Evolutionary conservation across 1,284 basidiomycete genomes (phyloP), one percentile per base, ranked within the genome.

Genomic region (Malassezia dermatis): DNA sequence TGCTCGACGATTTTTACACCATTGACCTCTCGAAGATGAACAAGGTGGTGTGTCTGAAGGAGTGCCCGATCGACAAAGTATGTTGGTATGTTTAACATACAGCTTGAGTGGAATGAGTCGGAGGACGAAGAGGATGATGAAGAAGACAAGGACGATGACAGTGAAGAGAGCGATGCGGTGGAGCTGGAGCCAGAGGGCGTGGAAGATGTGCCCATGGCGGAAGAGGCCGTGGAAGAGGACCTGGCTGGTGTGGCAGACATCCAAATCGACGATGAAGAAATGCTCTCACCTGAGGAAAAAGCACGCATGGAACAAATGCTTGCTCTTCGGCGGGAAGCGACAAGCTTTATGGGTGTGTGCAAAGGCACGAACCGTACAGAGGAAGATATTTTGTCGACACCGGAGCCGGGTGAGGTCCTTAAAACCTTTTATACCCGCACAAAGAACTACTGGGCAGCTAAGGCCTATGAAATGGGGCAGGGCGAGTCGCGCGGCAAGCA

Each of bases 321-420:
- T 26, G 81, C 80, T 23, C 69, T 90, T 2, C 80, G 83, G 0
- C 76, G 77, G 12, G 77, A 82, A 67, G 87, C 86, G 0, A 79
- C 81, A 0, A 80, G 78, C 0, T 88, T 89, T 70, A 81, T 87
- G 79, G 86, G 84, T 8, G 84, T 85, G 0, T 75, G 82, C 0
- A 86, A 83, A 66, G 85, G 87, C 61, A 73, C 79, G 2, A 78
- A 79, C 0, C 78, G 82, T 3, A 82, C 84, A 0, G 78, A 81
- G 0, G 86, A 88, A 65, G 88, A 90, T 60, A 75, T 82, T 0
- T 71, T 88, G 40, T 86, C 84, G 56, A 91, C 89, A 0, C 90
- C 90, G 0, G 78, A 85, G 6, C 88, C 89, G 0, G 88, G 88
- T n/a, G 90, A 94, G 73, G 87, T 85, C 0, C 76, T 93, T 7